Evolutionary conservation across 2,329 filamentous ascomycete genomes (phyloP).

Genomic region (Botrytis sinoallii): DNA sequence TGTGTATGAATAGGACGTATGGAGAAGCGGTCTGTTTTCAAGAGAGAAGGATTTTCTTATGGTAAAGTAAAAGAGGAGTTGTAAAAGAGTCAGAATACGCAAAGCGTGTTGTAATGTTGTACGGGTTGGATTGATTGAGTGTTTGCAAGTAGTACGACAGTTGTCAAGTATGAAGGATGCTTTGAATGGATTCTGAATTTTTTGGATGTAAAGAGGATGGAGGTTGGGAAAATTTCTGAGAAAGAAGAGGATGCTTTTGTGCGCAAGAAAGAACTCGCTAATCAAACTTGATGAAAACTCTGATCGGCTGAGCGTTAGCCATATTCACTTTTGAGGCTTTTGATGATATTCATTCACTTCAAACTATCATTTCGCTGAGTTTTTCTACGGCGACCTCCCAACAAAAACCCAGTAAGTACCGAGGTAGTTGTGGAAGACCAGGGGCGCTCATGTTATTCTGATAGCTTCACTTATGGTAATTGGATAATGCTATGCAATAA

Average conservation of each 20-base stretch:
- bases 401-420: neutral
- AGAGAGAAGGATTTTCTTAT: neutral
- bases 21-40: neutral
- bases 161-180: neutral
- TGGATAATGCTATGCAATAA: too few relatives aligned
- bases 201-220: neutral
- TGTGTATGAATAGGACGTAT: neutral
- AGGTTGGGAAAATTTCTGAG: neutral
- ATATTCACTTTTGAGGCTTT: constrained; percentile 10
- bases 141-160: neutral
- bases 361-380: neutral
- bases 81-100: neutral
- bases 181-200: neutral
- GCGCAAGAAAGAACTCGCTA: neutral
- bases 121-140: neutral
- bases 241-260: neutral
- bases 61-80: neutral
- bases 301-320: neutral
- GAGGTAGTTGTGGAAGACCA: neutral
- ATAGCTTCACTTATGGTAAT: neutral
- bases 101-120: neutral
- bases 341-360: neutral
- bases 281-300: neutral
- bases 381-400: neutral
- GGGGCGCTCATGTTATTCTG: neutral